Evolutionary conservation across 2,329 filamentous ascomycete genomes (phyloP), one percentile per base, ranked within the genome.

Genomic region (Cyphellophora attinorum): DNA sequence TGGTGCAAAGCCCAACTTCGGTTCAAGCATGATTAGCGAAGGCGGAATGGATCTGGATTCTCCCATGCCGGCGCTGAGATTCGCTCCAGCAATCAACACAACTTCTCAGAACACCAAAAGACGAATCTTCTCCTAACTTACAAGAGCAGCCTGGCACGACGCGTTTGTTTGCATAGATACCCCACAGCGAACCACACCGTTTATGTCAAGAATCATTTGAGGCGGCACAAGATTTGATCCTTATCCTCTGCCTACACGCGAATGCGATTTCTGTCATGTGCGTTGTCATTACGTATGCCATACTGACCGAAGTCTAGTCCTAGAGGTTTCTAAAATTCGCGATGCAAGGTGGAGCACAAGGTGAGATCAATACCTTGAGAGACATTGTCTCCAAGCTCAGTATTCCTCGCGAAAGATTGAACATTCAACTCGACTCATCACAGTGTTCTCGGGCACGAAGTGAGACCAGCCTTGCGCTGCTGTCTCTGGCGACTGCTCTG

Each of bases 341-440:
- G 58, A 60, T 59, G 62, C 56, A 61, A 65, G 64, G 64, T 68
- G 62, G 64, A 67, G 64, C 62, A 55, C 62, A 63, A 65, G 63
- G 62, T 60, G 62, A 67, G 64, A 51, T 56, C 54, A 55, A 64
- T 67, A 60, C 61, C 63, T 64, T 65, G 60, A n/a, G n/a, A n/a
- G n/a, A n/a, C n/a, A n/a, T n/a, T 62, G 60, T 60, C 59, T 56
- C 37, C 60, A 59, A 59, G 63, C 64, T 67, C 64, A 67, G 64
- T 67, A 67, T 67, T 63, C 57, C 61, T 58, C 54, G 63, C 64
- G 64, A 65, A 54, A 67, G 53, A 67, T 65, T 50, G 56, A 65
- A 35, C 12, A 6, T 6, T 6, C 10, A 8, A 4, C 15, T 13
- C 23, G 17, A n/a, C 31, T n/a, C 21, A 35, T 29, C 25, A n/a